Evolutionary conservation across 345 rosid genomes (phyloP), one percentile per base, ranked within the genome.

Genomic region (Corchorus capsularis): DNA sequence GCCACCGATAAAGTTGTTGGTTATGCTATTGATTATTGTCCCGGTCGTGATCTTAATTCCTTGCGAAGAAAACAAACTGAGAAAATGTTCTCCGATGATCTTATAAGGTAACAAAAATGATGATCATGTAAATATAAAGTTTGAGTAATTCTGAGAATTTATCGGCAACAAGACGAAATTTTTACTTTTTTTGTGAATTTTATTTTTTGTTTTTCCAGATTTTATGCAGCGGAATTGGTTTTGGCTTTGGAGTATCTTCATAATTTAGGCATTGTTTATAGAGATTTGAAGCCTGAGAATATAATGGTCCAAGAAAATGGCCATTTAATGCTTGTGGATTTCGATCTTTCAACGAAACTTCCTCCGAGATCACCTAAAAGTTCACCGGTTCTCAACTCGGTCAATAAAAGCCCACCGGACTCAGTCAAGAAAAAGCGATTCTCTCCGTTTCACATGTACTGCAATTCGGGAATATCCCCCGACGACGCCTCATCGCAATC

Each of bases 231-330:
- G 7, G 98, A 95, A 80, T 76, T 95, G 81, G 91, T 95, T 46
- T 78, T 95, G 0, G 98, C 88, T 62, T 69, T 95, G 79, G 94
- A 91, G 15, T 91, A 91, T 83, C 85, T 95, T 53, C 99, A 95
- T 79, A 77, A 76, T 13, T 55, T 78, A 71, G 97, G 97, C 37
- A 89, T 94, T 32, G 97, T 88, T 0, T 94, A 92, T 80, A 79
- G 98, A 69, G 98, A 94, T 85, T 76, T 94, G 67, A 94, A 94
- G 79, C 98, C 97, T 4, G 97, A 94, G 27, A 94, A 94, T 75
- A 80, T 94, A 9, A 80, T 93, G 92, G 87, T 94, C 59, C 98
- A 93, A 74, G 95, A 88, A 62, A 85, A 82, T 57, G 97, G 98
- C 71, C 98, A 94, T 79, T 72, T 94, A 69, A 94, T 94, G 98